A percentile compares a stretch with the other conserved stretches of the same genome.
phyloP scores from a whole-genome alignment of 257 asterid genomes.

The Rehmannia glutinosa region DNA sequence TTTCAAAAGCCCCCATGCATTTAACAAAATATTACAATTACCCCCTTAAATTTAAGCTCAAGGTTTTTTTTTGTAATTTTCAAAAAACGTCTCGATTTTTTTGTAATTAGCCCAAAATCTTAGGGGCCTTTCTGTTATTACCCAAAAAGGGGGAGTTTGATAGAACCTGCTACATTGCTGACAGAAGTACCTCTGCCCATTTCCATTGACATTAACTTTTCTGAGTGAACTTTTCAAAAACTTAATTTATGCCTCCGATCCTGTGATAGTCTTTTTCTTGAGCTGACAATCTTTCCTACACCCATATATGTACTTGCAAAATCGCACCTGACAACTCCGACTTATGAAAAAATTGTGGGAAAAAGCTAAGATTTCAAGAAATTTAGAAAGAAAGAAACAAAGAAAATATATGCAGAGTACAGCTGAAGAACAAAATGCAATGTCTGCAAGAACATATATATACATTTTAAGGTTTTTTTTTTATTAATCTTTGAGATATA shows the following conservation, averaged over 20 bases:
- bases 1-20: too few relatives aligned
- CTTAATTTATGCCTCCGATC: background rate
- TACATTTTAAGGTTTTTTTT: too few relatives aligned
- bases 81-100: too few relatives aligned
- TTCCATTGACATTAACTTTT: background rate
- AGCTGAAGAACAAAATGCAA: background rate
- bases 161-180: conserved; percentile 1
- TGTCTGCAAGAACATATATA: background rate
- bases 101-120: too few relatives aligned
- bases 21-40: too few relatives aligned
- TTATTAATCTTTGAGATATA: too few relatives aligned
- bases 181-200: background rate
- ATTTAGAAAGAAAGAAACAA: too few relatives aligned
- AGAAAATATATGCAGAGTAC: background rate
- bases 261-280: background rate
- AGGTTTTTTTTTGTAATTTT: too few relatives aligned
- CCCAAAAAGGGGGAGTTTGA: background rate
- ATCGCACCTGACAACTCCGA: background rate
- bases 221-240: background rate
- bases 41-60: too few relatives aligned
- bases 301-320: background rate
- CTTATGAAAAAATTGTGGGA: too few relatives aligned
- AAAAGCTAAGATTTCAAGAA: too few relatives aligned
- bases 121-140: too few relatives aligned
- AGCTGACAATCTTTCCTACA: background rate